phyloP scores from a whole-genome alignment of 352 stramenopile genomes.

The Phytophthora cryptogea region DNA sequence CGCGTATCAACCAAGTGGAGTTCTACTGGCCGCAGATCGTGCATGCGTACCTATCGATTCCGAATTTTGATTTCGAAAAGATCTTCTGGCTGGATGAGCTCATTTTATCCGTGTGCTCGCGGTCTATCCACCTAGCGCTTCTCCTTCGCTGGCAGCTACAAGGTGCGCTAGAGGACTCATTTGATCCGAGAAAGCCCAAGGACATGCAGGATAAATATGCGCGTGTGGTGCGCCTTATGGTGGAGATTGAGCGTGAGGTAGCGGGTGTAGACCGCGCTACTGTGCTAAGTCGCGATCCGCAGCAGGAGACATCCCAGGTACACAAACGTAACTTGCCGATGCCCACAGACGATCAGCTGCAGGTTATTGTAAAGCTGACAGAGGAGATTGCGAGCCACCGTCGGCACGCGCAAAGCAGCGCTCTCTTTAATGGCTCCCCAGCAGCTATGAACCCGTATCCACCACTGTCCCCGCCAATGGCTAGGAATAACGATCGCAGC shows the following conservation, averaged over 20 bases:
- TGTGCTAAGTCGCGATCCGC: constrained; percentile 59
- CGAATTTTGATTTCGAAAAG: constrained; percentile 91
- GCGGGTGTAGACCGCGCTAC: constrained; percentile 68
- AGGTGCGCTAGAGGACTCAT: constrained; percentile 83
- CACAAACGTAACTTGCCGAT: constrained; percentile 75
- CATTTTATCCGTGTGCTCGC: constrained; percentile 87
- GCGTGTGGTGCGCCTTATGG: constrained; percentile 81
- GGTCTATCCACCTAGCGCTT: constrained; percentile 84
- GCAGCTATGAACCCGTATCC: constrained; percentile 37
- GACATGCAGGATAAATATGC: constrained; percentile 89
- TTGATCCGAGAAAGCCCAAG: constrained; percentile 74
- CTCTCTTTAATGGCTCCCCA: constrained; percentile 22
- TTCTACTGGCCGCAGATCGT: constrained; percentile 93
- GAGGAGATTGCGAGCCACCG: constrained; percentile 78
- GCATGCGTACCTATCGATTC: constrained; percentile 86
- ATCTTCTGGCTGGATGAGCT: constrained; percentile 90
- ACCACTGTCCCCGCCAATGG: constrained; percentile 42
- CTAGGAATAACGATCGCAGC: constrained; percentile 19
- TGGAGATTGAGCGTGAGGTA: constrained; percentile 87
- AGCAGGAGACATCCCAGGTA: constrained; percentile 32
- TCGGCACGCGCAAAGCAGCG: constrained; percentile 46
- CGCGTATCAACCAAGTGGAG: constrained; percentile 90
- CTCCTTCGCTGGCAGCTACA: constrained; percentile 89
- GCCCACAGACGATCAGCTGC: constrained; percentile 84
- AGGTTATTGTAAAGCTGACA: constrained; percentile 77